Conservation (phyloP, 345 rosid species). For the Eucalyptus erythrocorys region DNA sequence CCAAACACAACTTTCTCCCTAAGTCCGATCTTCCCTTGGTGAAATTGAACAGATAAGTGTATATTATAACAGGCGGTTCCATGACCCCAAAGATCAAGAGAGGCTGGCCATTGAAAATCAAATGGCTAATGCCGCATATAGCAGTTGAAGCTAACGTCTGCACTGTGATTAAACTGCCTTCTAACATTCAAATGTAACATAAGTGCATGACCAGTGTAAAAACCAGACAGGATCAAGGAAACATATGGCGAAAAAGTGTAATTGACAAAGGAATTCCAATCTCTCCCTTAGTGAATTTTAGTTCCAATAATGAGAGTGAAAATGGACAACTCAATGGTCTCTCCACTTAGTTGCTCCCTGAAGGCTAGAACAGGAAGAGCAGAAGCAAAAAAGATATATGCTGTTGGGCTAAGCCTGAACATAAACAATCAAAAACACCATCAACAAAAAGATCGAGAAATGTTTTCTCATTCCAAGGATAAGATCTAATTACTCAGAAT, state of each 20-base stretch:
- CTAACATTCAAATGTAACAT: slow-evolving; percentile 3
- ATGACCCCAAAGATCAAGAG: slow-evolving; percentile 75
- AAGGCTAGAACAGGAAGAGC: slow-evolving; percentile 84
- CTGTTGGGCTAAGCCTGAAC: too few species aligned
- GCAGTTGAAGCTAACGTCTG: slow-evolving; percentile 77
- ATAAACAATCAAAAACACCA: too few species aligned
- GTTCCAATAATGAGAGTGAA: not conserved
- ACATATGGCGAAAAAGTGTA: not conserved
- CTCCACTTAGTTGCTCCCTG: slow-evolving; percentile 19
- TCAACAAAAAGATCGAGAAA: too few species aligned
- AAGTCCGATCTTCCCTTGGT: slow-evolving; percentile 35
- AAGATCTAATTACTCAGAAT: not conserved
- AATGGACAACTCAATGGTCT: not conserved
- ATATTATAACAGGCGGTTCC: slow-evolving; percentile 75
- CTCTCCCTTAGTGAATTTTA: too few species aligned
- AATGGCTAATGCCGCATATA: slow-evolving; percentile 55
- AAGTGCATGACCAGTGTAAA: not conserved
- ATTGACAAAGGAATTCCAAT: too few species aligned
- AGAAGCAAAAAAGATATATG: slow-evolving; percentile 69
- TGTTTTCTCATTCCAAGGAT: too few species aligned
- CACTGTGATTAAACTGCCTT: slow-evolving; percentile 61
- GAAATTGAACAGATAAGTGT: slow-evolving; percentile 62
- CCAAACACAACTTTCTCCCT: slow-evolving; percentile 45
- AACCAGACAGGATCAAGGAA: not conserved
- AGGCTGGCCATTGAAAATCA: slow-evolving; percentile 77